Evolutionary conservation across 495 filamentous ascomycete species (phyloP).

Genomic region (Amorphotheca resinae): DNA sequence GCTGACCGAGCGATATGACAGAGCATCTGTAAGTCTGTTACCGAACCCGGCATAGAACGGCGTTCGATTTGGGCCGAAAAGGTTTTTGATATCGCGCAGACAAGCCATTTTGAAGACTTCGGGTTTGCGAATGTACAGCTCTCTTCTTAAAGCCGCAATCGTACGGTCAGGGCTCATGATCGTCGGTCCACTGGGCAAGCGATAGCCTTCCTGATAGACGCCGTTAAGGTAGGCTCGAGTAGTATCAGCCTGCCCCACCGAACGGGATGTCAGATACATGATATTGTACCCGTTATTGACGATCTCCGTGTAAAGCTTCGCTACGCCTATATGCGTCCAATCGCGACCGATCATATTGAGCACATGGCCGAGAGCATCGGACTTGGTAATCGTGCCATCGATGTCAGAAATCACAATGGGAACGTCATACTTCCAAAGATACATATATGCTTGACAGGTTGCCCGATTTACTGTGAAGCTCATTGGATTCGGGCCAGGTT

Average conservation of each 20-base stretch:
- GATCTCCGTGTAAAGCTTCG: constrained; percentile 94
- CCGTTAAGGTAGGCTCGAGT: constrained; percentile 86
- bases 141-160: constrained; percentile 85
- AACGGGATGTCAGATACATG: constrained; percentile 91
- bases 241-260: constrained; percentile 84
- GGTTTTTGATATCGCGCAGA: constrained; percentile 76
- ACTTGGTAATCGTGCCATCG: constrained; percentile 98
- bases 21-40: constrained; percentile 89
- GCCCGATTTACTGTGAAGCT: constrained; percentile 94
- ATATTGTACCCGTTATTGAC: constrained; percentile 95
- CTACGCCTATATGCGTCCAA: constrained; percentile 95
- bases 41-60: constrained; percentile 98
- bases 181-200: constrained; percentile 76
- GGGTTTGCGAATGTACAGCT: constrained; percentile 91
- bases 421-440: constrained; percentile 74
- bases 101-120: constrained; percentile 99
- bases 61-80: constrained; percentile 66
- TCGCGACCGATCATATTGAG: constrained; percentile 96
- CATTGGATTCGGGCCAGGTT: constrained; percentile 77
- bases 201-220: constrained; percentile 77
- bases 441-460: constrained; percentile 85
- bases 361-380: constrained; percentile 93
- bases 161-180: constrained; percentile 93
- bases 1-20: constrained; percentile 91
- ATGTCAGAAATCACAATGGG: constrained; percentile 98